These are phyloP conservation scores for Backusella sp. DNA, from an alignment of 192 early-diverging fungal genomes.

Conservation along the genomic window DNA sequence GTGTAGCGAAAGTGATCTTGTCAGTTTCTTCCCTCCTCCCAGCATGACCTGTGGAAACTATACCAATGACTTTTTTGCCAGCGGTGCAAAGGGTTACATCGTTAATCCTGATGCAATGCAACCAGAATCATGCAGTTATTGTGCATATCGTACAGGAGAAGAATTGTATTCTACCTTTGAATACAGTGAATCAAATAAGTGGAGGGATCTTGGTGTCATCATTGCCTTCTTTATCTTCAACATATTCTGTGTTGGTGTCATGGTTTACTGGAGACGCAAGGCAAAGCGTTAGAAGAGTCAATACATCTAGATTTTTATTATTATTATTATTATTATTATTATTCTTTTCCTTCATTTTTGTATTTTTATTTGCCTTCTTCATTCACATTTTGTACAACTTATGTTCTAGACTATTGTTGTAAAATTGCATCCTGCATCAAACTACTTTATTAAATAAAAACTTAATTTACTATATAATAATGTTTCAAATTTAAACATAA, in stretches of 20 bases:
- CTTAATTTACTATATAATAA: too few species aligned
- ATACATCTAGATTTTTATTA: neutral
- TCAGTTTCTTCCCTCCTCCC: constrained; percentile 50
- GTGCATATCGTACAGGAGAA: constrained; percentile 50
- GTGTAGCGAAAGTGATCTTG: constrained; percentile 53
- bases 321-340: neutral
- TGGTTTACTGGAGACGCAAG: constrained; percentile 42
- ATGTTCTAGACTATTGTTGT: too few species aligned
- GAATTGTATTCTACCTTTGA: constrained; percentile 51
- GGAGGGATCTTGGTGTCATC: constrained; percentile 72
- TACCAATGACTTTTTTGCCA: constrained; percentile 10
- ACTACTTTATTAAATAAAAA: too few species aligned
- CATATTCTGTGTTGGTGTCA: constrained; percentile 39
- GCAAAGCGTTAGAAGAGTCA: constrained; percentile 16
- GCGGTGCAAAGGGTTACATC: constrained; percentile 9
- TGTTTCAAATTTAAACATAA: too few species aligned
- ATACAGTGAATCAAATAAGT: constrained; percentile 60
- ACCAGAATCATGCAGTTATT: constrained; percentile 58
- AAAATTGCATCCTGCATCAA: too few species aligned
- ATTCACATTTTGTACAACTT: neutral
- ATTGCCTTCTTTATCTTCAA: constrained; percentile 63
- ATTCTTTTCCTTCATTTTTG: neutral
- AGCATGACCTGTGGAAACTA: constrained; percentile 66
- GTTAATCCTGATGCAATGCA: constrained; percentile 19
- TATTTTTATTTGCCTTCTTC: neutral